Evolutionary conservation across 2,329 filamentous ascomycete genomes (phyloP), one percentile per base, ranked within the genome.

Genomic region (Herpotrichia juniperi): DNA sequence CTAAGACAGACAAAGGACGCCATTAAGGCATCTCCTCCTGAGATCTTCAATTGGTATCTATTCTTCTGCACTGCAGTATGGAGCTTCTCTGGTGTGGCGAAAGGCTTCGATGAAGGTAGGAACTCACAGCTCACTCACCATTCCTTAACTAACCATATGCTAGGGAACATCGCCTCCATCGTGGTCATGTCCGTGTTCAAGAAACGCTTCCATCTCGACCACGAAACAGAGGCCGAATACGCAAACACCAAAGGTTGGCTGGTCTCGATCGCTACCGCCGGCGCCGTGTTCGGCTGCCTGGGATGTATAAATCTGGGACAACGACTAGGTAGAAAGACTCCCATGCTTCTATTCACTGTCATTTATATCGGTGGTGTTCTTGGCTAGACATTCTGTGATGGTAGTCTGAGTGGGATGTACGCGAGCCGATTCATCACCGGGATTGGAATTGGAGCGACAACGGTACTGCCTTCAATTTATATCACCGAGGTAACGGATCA

Each of bases 191-290:
- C 42, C 25, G 37, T 34, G 8, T 56, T 56, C 46, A 56, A 50
- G 35, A 46, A 53, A 39, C 35, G 34, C 2, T 56, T 56, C 30
- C 32, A 30, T 25, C 44, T 56, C 32, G 50, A 53, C 22, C 46
- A 56, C 24, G 32, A 53, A 28, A 39, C 54, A n/a, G 48, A 52
- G 6, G 48, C 24, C 3, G 46, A 57, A 28, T 57, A 55, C 25
- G 48, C 54, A n/a, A 44, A 57, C 17, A 57, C 54, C 14, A 57
- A 57, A 32, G 54, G 54, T 31, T 57, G 54, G 54, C 31, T 57
- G 17, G 54, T 57, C 6, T 51, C 51, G 4, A 57, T 57, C n/a
- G 51, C 54, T 14, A 57, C 54, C 11, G 54, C 54, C 8, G 54
- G 54, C 9, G 54, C 54, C 14, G 54, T 57, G 4, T 54, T 57